A percentile compares a stretch with the other conserved stretches of the same genome.
phyloP scores from a whole-genome alignment of 441 rosid genomes.

The Erodium moschatum region DNA sequence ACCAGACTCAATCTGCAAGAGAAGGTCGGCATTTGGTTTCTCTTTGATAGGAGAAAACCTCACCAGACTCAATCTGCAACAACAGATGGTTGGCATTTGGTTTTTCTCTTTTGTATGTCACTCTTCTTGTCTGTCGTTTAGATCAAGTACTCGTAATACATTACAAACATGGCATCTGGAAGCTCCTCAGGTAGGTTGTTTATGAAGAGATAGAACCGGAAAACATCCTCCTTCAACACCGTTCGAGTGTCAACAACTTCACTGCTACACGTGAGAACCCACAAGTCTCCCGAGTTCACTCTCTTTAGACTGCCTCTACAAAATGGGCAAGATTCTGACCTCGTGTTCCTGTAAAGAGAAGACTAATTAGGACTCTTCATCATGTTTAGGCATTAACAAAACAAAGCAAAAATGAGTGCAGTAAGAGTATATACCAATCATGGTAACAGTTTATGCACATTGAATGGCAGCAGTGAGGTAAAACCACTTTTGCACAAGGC shows the following conservation, averaged over 20 bases:
- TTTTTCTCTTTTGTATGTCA: too few relatives aligned
- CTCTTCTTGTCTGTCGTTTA: conserved; percentile 6
- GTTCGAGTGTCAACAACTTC: conserved; percentile 29
- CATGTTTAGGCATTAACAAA: not conserved
- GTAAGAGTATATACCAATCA: conserved; percentile 25
- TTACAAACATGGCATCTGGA: conserved; percentile 28
- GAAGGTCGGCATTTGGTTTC: conserved; percentile 9
- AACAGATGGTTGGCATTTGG: too few relatives aligned
- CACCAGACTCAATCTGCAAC: too few relatives aligned
- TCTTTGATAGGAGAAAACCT: too few relatives aligned
- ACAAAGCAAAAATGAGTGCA: not conserved
- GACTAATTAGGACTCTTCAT: not conserved
- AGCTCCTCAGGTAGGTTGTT: conserved; percentile 26
- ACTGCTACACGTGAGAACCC: conserved; percentile 28
- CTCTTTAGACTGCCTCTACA: conserved; percentile 33
- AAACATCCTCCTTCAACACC: conserved; percentile 26
- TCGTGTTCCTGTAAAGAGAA: conserved; percentile 25
- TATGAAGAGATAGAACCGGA: conserved; percentile 30
- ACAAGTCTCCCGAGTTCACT: conserved; percentile 32
- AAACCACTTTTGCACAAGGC: conserved; percentile 30
- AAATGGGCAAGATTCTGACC: conserved; percentile 33
- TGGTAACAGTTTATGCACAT: conserved; percentile 39
- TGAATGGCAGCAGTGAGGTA: conserved; percentile 36
- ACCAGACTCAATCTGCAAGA: conserved; percentile 13
- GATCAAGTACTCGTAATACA: conserved; percentile 30